Base-by-base conservation (phyloP, 2,329 filamentous ascomycete genomes). In the Beauveria bassiana region DNA sequence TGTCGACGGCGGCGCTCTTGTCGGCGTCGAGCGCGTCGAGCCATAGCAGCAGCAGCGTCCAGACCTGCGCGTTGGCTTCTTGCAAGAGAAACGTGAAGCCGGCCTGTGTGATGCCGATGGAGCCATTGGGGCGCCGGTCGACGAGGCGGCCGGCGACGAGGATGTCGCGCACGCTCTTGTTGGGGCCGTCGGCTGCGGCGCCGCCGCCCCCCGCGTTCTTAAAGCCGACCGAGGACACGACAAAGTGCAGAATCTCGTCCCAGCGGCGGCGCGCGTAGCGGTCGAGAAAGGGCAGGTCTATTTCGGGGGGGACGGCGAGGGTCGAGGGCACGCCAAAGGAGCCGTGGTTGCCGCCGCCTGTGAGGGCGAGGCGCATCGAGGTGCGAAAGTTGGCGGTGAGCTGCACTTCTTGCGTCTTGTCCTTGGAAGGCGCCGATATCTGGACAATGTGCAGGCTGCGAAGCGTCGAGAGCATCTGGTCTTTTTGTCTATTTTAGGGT, bases 31-130 rank as follows among this genome's bases (percentile, higher is more conserved):
- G 89, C 64, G 91, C 89, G 67, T 96, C 90, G 56, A 99, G 86
- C 81, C 96, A 99, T 38, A 97, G 86, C 34, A 99, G 88, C 42
- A 99, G 81, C 52, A 99, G 80, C 28, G 92, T 95, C 95, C 95
- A 99, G 42, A 99, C 92, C 74, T 99, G 95, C 0, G 93, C 92
- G 72, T 97, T 98, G 63, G 93, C 88, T 70, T 97, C 93, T 70
- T 98, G 93, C 9, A 99, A 80, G 61, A 99, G 80, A 70, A 99
- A 99, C 0, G 91, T 93, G 72, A 99, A 99, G 8, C 95, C 95
- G 3, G 90, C 86, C 71, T 96, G 88, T 0, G 95, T 99, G 68
- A 99, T 99, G 59, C 84, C 85, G 10, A 91, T 81, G 60, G 76
- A 96, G 49, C 84, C 85, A 8, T 88, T 83, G 14, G 79, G 77